Evolutionary conservation across 2,329 filamentous ascomycete genomes (phyloP).

Genomic region (Mycosphaerella sp.): DNA sequence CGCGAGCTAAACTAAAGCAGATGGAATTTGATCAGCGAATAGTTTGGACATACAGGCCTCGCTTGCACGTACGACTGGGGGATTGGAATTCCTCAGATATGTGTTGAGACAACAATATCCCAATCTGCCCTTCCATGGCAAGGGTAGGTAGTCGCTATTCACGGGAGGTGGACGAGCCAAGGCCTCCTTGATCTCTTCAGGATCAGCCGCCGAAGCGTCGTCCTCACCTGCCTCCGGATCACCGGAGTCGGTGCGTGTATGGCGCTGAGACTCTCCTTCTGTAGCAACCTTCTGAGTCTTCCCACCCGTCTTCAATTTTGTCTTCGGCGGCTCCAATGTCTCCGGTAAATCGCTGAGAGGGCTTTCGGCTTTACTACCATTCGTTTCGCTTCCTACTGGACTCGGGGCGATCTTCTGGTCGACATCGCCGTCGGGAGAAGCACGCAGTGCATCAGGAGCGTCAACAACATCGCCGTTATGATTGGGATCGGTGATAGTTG

Average conservation of each 20-base stretch:
- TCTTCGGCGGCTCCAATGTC: constrained; percentile 24
- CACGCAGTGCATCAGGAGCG: constrained; percentile 37
- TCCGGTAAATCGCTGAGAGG: constrained; percentile 35
- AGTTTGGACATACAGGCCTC: neutral
- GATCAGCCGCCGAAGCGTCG: constrained; percentile 42
- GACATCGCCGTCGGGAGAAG: constrained; percentile 40
- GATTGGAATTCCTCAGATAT: constrained; percentile 73
- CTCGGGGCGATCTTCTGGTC: constrained; percentile 29
- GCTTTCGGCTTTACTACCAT: constrained; percentile 24
- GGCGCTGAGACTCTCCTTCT: constrained; percentile 26
- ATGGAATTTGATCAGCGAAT: neutral
- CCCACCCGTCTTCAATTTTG: constrained; percentile 22
- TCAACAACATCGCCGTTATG: constrained; percentile 39
- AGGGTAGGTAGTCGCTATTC: constrained; percentile 72
- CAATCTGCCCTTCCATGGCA: constrained; percentile 84
- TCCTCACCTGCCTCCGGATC: constrained; percentile 52
- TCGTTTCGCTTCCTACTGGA: constrained; percentile 21
- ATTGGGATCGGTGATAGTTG: constrained; percentile 25
- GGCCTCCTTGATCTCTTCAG: constrained; percentile 54
- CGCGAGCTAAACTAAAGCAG: constrained; percentile 63
- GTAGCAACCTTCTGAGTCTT: constrained; percentile 15
- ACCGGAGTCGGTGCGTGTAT: constrained; percentile 16
- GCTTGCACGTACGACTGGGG: constrained; percentile 51
- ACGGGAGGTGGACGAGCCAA: constrained; percentile 64
- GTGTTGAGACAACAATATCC: constrained; percentile 94